Conservation (phyloP, 768 basidiomycete species). For the Panaeolus papilionaceus region DNA sequence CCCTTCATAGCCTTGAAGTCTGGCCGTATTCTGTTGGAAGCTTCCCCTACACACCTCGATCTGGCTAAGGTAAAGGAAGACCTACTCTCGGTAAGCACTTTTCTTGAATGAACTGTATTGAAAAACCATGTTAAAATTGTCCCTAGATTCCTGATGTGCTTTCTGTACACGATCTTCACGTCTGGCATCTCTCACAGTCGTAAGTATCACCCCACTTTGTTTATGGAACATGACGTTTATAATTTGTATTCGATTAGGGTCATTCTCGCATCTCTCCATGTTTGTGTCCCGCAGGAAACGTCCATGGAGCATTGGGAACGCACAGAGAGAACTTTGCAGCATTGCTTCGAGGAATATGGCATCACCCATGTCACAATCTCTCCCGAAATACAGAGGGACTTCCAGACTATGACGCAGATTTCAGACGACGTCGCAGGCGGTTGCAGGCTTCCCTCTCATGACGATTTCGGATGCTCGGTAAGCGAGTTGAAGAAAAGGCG, state of each 20-base stretch:
- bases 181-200: conserved; percentile 64
- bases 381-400: conserved; percentile 49
- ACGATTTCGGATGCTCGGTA: conserved; percentile 52
- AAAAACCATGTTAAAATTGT: conserved; percentile 9
- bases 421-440: conserved; percentile 35
- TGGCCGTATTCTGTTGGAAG: conserved; percentile 58
- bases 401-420: conserved; percentile 35
- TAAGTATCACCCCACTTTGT: conserved; percentile 32
- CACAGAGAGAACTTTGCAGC: conserved; percentile 53
- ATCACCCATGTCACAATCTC: conserved; percentile 62
- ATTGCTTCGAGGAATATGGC: conserved; percentile 59
- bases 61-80: conserved; percentile 55
- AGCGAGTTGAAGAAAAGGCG: conserved; percentile 44
- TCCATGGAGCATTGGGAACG: conserved; percentile 56
- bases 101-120: conserved; percentile 13
- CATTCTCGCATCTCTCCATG: conserved; percentile 60
- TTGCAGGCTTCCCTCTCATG: conserved; percentile 43
- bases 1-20: conserved; percentile 45
- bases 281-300: conserved; percentile 53
- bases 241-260: conserved; percentile 36
- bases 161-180: conserved; percentile 57
- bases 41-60: conserved; percentile 56
- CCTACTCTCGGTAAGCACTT: conserved; percentile 45
- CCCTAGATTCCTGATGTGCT: conserved; percentile 50
- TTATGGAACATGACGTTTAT: conserved; percentile 14